phyloP scores from a whole-genome alignment of 768 basidiomycete genomes.

The Lanmaoa pseudosensibilis region DNA sequence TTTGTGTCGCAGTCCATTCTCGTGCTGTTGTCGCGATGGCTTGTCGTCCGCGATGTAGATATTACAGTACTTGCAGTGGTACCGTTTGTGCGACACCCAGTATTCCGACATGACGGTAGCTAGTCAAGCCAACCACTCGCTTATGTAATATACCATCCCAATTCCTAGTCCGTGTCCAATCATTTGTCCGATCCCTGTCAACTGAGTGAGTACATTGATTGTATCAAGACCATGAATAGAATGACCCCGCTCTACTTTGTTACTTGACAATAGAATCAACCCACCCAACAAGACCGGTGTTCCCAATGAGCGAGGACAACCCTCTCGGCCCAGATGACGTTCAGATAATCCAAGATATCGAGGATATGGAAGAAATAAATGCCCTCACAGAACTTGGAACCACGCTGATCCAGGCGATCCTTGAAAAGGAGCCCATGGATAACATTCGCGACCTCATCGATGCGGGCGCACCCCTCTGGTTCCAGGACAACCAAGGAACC shows the following conservation, averaged over 20 bases:
- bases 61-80: conserved; percentile 96
- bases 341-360: conserved; percentile 24
- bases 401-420: conserved; percentile 56
- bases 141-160: conserved; percentile 18
- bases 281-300: neutral
- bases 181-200: neutral
- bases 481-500: conserved; percentile 81
- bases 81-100: conserved; percentile 91
- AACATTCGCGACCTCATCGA: conserved; percentile 52
- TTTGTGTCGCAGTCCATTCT: conserved; percentile 90
- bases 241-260: neutral
- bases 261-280: neutral
- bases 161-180: neutral
- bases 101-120: conserved; percentile 72
- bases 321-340: conserved; percentile 2
- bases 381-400: conserved; percentile 57
- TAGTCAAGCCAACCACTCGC: neutral
- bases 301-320: conserved; percentile 15
- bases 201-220: conserved; percentile 1
- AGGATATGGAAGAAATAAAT: conserved; percentile 41
- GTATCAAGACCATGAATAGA: neutral
- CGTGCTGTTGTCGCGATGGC: conserved; percentile 88
- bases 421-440: conserved; percentile 45
- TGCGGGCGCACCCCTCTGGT: conserved; percentile 83
- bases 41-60: conserved; percentile 96